Evolutionary conservation across 2,329 filamentous ascomycete species (phyloP).

Genomic region (Botrytis aclada): DNA sequence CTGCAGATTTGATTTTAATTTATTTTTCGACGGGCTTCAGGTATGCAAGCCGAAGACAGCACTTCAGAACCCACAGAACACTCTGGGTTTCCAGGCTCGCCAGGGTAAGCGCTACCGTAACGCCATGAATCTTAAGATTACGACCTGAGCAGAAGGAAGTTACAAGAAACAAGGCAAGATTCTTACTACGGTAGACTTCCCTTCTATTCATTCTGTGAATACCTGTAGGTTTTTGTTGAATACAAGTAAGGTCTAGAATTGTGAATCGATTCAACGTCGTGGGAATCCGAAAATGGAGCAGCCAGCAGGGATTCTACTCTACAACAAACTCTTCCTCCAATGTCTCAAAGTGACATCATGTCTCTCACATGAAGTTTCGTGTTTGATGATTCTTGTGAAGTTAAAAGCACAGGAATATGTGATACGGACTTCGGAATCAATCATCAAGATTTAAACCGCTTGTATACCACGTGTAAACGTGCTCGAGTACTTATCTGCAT

Average conservation of each 20-base stretch:
- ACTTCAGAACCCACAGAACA: neutral
- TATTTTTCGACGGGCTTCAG: neutral
- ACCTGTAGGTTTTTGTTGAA: neutral
- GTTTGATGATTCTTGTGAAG: neutral
- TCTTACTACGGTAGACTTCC: neutral
- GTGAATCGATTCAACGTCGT: neutral
- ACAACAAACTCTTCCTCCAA: neutral
- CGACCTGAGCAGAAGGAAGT: neutral
- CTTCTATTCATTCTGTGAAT: neutral
- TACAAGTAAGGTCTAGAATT: neutral
- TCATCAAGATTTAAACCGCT: neutral
- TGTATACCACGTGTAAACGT: neutral
- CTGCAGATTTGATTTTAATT: neutral
- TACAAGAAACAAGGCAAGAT: neutral
- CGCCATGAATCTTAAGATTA: neutral
- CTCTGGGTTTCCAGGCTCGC: neutral
- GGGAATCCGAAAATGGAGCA: neutral
- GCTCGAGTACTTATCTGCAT: neutral
- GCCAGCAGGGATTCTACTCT: neutral
- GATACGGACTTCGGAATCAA: neutral
- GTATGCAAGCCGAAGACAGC: neutral
- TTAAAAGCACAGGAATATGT: neutral
- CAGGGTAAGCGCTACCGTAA: neutral
- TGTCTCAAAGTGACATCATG: slow-evolving; percentile 5
- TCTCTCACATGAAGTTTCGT: neutral